phyloP scores from a whole-genome alignment of 148 eudicot genomes.

The Rhododendron kiyosumense region DNA sequence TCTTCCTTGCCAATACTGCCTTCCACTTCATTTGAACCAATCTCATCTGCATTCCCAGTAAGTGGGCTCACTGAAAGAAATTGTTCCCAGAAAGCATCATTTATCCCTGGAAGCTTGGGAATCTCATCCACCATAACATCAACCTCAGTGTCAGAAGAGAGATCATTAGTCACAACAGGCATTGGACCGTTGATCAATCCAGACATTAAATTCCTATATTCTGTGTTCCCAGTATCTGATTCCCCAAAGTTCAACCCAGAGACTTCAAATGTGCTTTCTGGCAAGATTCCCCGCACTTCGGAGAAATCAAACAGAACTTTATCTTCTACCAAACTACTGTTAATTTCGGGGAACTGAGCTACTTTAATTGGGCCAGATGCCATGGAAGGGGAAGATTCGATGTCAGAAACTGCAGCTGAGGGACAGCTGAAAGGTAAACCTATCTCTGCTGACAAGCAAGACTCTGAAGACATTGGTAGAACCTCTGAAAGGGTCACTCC shows the following conservation, averaged over 20 bases:
- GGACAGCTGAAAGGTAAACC: constrained; percentile 18
- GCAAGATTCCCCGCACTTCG: constrained; percentile 18
- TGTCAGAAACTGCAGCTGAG: constrained; percentile 24
- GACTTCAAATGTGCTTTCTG: constrained; percentile 17
- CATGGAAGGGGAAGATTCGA: constrained; percentile 20
- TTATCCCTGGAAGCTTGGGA: constrained; percentile 69
- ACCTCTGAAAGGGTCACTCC: constrained; percentile 58
- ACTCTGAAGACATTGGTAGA: constrained; percentile 31
- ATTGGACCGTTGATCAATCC: constrained; percentile 28
- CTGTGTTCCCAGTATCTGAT: constrained; percentile 21
- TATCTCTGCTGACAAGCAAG: constrained; percentile 27
- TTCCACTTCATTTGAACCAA: constrained; percentile 29
- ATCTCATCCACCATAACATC: constrained; percentile 41
- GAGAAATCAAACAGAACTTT: constrained; percentile 19
- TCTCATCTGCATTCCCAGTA: constrained; percentile 43
- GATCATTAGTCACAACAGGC: constrained; percentile 27
- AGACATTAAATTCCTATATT: constrained; percentile 21
- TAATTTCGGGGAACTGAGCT: constrained; percentile 26
- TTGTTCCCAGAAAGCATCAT: constrained; percentile 85
- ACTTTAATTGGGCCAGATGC: constrained; percentile 15
- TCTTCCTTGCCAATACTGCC: constrained; percentile 27
- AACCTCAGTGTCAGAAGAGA: constrained; percentile 35
- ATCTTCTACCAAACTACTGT: constrained; percentile 20
- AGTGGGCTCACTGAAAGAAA: constrained; percentile 53
- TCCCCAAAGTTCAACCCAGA: constrained; percentile 30